Base-by-base conservation (phyloP, 148 eudicot genomes). In the Spergularia marina region DNA sequence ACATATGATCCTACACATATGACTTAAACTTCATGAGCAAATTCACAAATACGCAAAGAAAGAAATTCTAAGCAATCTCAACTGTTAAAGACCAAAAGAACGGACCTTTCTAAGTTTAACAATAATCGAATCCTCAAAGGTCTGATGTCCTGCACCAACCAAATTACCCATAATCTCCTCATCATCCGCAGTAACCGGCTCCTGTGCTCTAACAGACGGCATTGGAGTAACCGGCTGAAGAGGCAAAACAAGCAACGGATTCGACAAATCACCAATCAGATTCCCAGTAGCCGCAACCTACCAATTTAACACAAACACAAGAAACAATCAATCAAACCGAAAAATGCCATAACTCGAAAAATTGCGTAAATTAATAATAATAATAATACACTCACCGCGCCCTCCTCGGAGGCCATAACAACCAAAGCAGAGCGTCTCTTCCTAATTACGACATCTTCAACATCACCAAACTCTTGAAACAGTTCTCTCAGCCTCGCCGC, bases 231-330 rank as follows among this genome's bases (percentile, higher is more conserved):
- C 56, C 25, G 86, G 88, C 73, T 84, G 82, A 70, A 90, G 88
- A 53, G 98, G 97, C 85, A 86, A 10, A 51, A 92, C 94, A 58
- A 86, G 74, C 73, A 95, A 78, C 47, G 96, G 97, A 80, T 94
- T 90, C 53, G 94, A 84, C 20, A 91, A 75, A 86, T 87, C 83
- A 52, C 98, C 98, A 60, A 75, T 81, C 72, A 92, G 74, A 70
- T 0, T 30, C 4, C 36, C 36, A 30, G 3, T 30, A 2, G 36
- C 36, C 1, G 36, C 36, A 30, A 2, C 36, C 36, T 30, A 30
- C 36, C 36, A 30, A 30, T 30, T 67, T n/a, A 74, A 18, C 9
- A 68, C 41, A 41, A 51, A 64, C 23, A 73, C 56, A 49, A 69
- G 12, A 6, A 44, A 41, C 44, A 53, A 34, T 13, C 23, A 54